Conservation (phyloP, 1,284 basidiomycete species). For the Rhodotorula sp. region DNA sequence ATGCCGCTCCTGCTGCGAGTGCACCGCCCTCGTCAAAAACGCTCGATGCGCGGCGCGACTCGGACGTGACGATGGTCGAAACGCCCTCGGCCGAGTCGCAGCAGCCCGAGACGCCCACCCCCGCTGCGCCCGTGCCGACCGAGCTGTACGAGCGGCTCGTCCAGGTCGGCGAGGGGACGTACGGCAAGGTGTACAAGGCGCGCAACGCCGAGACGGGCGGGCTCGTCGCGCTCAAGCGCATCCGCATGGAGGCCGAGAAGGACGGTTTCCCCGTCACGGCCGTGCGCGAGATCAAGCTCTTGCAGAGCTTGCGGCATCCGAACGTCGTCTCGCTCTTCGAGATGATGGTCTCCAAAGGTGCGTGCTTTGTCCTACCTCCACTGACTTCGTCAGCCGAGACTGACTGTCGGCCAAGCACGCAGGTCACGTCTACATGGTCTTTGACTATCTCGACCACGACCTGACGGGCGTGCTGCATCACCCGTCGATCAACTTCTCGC, state of each 20-base stretch:
- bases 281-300: slow-evolving; percentile 96
- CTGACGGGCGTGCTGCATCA: slow-evolving; percentile 93
- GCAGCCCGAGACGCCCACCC: neutral
- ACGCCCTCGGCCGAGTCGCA: neutral
- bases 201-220: slow-evolving; percentile 71
- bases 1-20: neutral
- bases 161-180: slow-evolving; percentile 98
- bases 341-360: slow-evolving; percentile 98
- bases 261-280: slow-evolving; percentile 99
- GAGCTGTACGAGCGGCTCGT: slow-evolving; percentile 81
- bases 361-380: slow-evolving; percentile 42
- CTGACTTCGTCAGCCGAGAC: neutral
- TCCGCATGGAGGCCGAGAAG: slow-evolving; percentile 95
- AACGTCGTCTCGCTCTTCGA: slow-evolving; percentile 90
- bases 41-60: neutral
- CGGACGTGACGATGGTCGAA: neutral
- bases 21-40: neutral
- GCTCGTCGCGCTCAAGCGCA: slow-evolving; percentile 90
- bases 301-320: slow-evolving; percentile 84
- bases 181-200: slow-evolving; percentile 99
- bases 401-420: slow-evolving; percentile 8
- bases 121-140: slow-evolving; percentile 10
- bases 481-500: slow-evolving; percentile 75
- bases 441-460: slow-evolving; percentile 99
- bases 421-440: slow-evolving; percentile 98